Evolutionary conservation across 805 yeast species (phyloP).

Genomic region (Candida cerambycidarum): DNA sequence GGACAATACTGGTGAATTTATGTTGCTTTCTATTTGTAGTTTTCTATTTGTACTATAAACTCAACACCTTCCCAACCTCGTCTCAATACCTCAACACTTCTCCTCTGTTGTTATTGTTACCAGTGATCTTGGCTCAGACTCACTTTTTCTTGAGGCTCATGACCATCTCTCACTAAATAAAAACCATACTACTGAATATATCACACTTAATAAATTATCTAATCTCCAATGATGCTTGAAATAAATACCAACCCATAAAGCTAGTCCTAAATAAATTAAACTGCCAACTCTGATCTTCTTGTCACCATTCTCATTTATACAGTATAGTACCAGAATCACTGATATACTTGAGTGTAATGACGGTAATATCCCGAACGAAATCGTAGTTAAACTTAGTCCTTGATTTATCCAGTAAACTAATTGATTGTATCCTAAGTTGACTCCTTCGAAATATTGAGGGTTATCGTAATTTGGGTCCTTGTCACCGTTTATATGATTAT

Average conservation of each 20-base stretch:
- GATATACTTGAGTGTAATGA: slow-evolving; percentile 70
- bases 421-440: slow-evolving; percentile 47
- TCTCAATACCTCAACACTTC: too few relatives aligned
- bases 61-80: too few relatives aligned
- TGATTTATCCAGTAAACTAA: slow-evolving; percentile 12
- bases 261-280: slow-evolving; percentile 48
- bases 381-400: slow-evolving; percentile 10
- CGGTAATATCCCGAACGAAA: slow-evolving; percentile 59
- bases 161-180: background rate
- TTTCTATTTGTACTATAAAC: too few relatives aligned
- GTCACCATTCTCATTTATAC: slow-evolving; percentile 42
- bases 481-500: slow-evolving; percentile 59
- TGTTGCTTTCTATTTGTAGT: too few relatives aligned
- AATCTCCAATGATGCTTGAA: slow-evolving; percentile 71
- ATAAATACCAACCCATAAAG: slow-evolving; percentile 78
- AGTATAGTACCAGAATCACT: slow-evolving; percentile 45
- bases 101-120: too few relatives aligned
- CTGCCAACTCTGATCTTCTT: slow-evolving; percentile 33
- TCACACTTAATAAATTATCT: slow-evolving; percentile 56
- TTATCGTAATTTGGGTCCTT: slow-evolving; percentile 57
- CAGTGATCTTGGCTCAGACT: too few relatives aligned
- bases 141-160: too few relatives aligned
- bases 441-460: slow-evolving; percentile 70
- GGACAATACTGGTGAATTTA: too few relatives aligned
- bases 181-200: slow-evolving; percentile 32